Evolutionary conservation across 1,284 basidiomycete species (phyloP).

Genomic region (Melampsora americana): DNA sequence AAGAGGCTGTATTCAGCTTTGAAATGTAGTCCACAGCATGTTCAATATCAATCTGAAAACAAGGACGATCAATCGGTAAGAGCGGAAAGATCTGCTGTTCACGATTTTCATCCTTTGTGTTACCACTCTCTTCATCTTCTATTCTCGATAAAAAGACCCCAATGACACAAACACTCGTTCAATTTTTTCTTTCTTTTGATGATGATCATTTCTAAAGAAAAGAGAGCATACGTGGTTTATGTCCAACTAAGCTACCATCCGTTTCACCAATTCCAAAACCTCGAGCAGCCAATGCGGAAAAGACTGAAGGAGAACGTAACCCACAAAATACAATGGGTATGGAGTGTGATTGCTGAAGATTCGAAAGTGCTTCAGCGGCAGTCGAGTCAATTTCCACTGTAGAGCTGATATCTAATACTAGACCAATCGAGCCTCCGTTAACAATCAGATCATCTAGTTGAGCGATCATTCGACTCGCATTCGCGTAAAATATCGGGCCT

Average conservation of each 20-base stretch:
- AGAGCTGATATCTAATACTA: not conserved
- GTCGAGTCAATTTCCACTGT: not conserved
- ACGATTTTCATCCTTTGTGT: not conserved
- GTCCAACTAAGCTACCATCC: not conserved
- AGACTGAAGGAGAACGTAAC: not conserved
- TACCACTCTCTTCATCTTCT: no score
- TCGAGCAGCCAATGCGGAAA: not conserved
- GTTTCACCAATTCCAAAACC: not conserved
- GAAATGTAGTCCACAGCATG: not conserved
- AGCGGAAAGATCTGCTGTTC: not conserved
- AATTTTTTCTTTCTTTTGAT: not conserved
- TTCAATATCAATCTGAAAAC: not conserved
- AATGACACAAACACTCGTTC: not conserved
- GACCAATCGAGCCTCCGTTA: not conserved
- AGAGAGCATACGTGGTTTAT: no score
- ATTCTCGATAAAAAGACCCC: no score
- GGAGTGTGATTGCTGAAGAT: not conserved
- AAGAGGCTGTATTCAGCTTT: not conserved
- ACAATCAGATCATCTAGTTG: not conserved
- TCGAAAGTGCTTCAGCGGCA: not conserved
- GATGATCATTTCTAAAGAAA: no score
- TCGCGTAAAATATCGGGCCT: not conserved
- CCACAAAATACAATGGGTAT: not conserved
- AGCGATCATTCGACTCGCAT: not conserved
- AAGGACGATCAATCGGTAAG: conserved; percentile 1